phyloP scores from a whole-genome alignment of 768 basidiomycete genomes.

The Russula olivacea region DNA sequence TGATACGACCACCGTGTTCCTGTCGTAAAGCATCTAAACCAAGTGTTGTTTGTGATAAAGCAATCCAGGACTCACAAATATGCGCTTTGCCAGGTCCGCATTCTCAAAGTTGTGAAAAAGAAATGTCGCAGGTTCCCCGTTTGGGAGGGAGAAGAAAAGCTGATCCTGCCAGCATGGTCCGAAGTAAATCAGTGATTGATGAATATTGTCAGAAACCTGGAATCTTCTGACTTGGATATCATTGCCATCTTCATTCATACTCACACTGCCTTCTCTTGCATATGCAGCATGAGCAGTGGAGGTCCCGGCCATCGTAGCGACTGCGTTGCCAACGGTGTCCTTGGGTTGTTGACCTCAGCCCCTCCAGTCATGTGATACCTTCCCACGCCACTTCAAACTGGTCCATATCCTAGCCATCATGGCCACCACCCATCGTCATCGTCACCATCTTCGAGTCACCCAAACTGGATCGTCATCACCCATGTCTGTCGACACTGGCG shows the following conservation, averaged over 20 bases:
- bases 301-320: background rate
- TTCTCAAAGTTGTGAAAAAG: conserved; percentile 11
- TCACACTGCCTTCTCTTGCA: background rate
- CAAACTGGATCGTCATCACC: too few relatives aligned
- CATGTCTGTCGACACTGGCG: too few relatives aligned
- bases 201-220: background rate
- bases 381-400: too few relatives aligned
- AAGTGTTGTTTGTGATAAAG: too few relatives aligned
- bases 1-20: conserved; percentile 20
- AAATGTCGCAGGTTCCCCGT: background rate
- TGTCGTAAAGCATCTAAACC: background rate
- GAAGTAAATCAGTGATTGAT: background rate
- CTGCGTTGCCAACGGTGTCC: background rate
- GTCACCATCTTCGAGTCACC: too few relatives aligned
- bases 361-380: too few relatives aligned
- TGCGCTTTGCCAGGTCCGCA: background rate
- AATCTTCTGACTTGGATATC: background rate
- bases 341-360: too few relatives aligned
- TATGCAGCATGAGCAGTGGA: background rate
- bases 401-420: too few relatives aligned
- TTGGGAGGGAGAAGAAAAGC: conserved; percentile 15
- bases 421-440: too few relatives aligned
- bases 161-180: background rate
- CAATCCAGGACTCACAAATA: conserved; percentile 24
- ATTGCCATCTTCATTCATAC: too few relatives aligned